Evolutionary conservation across 148 eudicot genomes (phyloP), one percentile per base, ranked within the genome.

Genomic region (Chenopodium album): DNA sequence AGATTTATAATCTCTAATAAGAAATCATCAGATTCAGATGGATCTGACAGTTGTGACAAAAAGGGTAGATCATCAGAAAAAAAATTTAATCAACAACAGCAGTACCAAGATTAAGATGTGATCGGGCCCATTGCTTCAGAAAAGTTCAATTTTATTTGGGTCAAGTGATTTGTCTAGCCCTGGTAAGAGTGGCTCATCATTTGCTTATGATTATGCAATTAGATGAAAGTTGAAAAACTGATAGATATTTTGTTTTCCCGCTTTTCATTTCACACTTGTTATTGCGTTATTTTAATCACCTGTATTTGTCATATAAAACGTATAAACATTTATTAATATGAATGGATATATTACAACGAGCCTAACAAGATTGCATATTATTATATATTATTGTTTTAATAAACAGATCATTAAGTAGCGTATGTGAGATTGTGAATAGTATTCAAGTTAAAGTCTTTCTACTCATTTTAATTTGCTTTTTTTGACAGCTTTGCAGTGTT

Each of bases 61-160:
- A 90, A 88, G 80, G 74, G 71, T 47, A 92, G 37, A 73, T 73
- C 76, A 84, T 56, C 89, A 2, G 69, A 85, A 54, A 86, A 86
- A 89, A 28, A 88, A 82, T 41, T 54, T 16, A 14, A 11, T 17
- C 2, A 67, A 31, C 3, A 67, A 67, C 4, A 67, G 3, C 28
- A 26, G 17, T 31, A 97, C 92, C 80, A 92, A 92, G 89, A 97
- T 97, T 12, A 97, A 97, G 89, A 97, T 97, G 56, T 89, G 98
- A 89, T 97, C 99, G 12, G 99, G 99, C 23, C 99, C 98, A 8
- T 78, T 97, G 85, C 99, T 98, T 0, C 99, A 97, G 92, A 98
- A 97, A 82, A 97, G 94, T 65, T 94, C 94, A 34, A 34, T 75
- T 94, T 91, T 82, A 20, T 83, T 90, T 72, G 97, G 94, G 46